These are phyloP conservation scores for Fusarium coicis DNA, from an alignment of 2,329 filamentous ascomycete genomes.

Conservation along the genomic window DNA sequence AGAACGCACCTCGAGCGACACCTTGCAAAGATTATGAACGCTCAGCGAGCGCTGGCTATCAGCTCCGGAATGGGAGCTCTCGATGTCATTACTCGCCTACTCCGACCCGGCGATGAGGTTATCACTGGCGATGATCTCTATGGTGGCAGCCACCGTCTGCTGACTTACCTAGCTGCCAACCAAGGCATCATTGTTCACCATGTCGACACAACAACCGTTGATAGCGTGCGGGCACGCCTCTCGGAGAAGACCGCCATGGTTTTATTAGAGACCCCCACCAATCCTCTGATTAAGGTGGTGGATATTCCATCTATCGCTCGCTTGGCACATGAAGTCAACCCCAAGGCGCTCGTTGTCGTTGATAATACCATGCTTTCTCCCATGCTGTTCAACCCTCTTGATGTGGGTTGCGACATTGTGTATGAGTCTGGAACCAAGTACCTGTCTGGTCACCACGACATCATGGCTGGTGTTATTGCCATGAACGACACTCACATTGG, in stretches of 20 bases:
- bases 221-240: slow-evolving; percentile 75
- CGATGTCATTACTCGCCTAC: slow-evolving; percentile 92
- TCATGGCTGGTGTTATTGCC: slow-evolving; percentile 98
- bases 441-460: slow-evolving; percentile 95
- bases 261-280: slow-evolving; percentile 94
- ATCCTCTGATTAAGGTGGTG: slow-evolving; percentile 97
- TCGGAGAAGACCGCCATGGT: slow-evolving; percentile 92
- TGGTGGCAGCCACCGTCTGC: slow-evolving; percentile 90
- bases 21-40: slow-evolving; percentile 98
- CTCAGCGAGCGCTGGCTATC: slow-evolving; percentile 88
- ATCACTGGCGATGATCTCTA: slow-evolving; percentile 97
- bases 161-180: slow-evolving; percentile 91
- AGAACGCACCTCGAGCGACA: slow-evolving; percentile 96
- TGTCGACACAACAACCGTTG: slow-evolving; percentile 88
- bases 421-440: slow-evolving; percentile 99
- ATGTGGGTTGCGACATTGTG: slow-evolving; percentile 93
- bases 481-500: slow-evolving; percentile 84
- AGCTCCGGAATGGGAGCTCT: slow-evolving; percentile 97
- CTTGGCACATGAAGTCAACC: slow-evolving; percentile 80
- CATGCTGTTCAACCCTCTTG: slow-evolving; percentile 91
- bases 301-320: slow-evolving; percentile 86
- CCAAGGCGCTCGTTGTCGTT: slow-evolving; percentile 84
- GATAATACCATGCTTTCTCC: slow-evolving; percentile 99
- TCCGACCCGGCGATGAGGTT: slow-evolving; percentile 94
- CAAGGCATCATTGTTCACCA: slow-evolving; percentile 95